Evolutionary conservation across 495 filamentous ascomycete species (phyloP).

Genomic region (Penicillium crystallinum): DNA sequence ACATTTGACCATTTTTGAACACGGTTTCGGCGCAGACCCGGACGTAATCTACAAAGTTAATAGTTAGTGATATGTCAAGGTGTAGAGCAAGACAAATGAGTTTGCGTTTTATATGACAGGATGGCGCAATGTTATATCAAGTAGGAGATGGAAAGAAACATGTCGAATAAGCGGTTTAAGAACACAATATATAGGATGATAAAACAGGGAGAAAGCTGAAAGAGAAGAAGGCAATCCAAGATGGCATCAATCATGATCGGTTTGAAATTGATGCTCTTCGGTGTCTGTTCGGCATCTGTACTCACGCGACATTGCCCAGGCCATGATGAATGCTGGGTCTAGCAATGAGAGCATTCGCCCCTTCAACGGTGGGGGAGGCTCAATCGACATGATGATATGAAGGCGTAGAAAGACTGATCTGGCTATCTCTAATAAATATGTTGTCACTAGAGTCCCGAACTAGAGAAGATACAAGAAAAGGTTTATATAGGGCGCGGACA

Average conservation of each 20-base stretch:
- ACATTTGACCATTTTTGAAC: slow-evolving; percentile 30
- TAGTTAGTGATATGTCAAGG: background rate
- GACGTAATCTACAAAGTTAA: slow-evolving; percentile 26
- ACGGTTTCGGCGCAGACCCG: slow-evolving; percentile 30
- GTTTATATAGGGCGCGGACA: background rate
- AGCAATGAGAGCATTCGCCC: slow-evolving; percentile 22
- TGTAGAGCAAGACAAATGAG: background rate
- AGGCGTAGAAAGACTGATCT: background rate
- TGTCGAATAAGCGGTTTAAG: background rate
- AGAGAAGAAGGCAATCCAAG: background rate
- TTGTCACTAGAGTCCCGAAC: background rate
- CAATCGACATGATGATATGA: slow-evolving; percentile 10
- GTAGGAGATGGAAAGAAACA: background rate
- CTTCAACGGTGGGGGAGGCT: slow-evolving; percentile 12
- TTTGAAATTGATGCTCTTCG: background rate
- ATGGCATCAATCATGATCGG: background rate
- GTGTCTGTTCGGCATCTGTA: slow-evolving; percentile 2
- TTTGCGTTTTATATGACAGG: background rate
- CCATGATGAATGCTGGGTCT: slow-evolving; percentile 28
- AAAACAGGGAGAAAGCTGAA: background rate
- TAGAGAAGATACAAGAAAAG: background rate
- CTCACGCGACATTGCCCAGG: slow-evolving; percentile 33
- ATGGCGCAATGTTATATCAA: background rate
- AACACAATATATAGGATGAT: background rate
- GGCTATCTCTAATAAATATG: background rate